These are phyloP conservation scores for Alternaria metachromatica DNA, from an alignment of 2,329 filamentous ascomycete genomes.

Conservation along the genomic window DNA sequence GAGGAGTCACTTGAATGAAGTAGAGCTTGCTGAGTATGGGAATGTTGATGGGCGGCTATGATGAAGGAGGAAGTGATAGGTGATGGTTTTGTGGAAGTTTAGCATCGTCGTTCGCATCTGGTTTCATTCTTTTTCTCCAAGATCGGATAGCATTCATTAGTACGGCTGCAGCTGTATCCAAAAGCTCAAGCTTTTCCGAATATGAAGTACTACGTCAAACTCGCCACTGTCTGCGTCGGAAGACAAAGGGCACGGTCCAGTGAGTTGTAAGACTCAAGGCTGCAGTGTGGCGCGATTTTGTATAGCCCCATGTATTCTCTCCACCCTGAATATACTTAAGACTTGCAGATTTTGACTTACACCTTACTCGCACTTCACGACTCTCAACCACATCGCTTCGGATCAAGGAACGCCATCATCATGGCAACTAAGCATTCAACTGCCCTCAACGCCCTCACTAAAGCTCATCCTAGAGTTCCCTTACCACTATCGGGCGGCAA, in stretches of 20 bases:
- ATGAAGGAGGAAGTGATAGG: too few relatives aligned
- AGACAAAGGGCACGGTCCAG: not conserved
- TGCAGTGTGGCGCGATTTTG: not conserved
- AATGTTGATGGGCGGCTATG: slow-evolving; percentile 23
- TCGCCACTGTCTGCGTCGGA: not conserved
- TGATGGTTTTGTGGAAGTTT: too few relatives aligned
- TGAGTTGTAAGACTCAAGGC: not conserved
- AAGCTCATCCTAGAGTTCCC: not conserved
- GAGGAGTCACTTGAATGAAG: slow-evolving; percentile 38
- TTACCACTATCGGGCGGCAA: not conserved
- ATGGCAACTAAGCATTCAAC: not conserved
- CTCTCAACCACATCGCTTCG: not conserved
- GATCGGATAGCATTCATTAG: too few relatives aligned
- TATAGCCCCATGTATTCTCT: not conserved
- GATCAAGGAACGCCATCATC: not conserved
- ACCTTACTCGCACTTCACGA: not conserved
- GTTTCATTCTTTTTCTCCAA: too few relatives aligned
- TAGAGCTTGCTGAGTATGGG: slow-evolving; percentile 37
- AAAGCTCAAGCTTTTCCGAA: too few relatives aligned
- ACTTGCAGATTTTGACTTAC: not conserved
- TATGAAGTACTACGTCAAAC: too few relatives aligned
- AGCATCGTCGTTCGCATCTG: too few relatives aligned
- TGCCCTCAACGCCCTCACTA: not conserved
- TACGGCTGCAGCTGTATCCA: too few relatives aligned
- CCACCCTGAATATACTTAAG: not conserved